Percentiles rank a stretch among this genome's conserved stretches.
phyloP scores from a whole-genome alignment of 768 basidiomycete species.

The Mrakia blollopis region DNA sequence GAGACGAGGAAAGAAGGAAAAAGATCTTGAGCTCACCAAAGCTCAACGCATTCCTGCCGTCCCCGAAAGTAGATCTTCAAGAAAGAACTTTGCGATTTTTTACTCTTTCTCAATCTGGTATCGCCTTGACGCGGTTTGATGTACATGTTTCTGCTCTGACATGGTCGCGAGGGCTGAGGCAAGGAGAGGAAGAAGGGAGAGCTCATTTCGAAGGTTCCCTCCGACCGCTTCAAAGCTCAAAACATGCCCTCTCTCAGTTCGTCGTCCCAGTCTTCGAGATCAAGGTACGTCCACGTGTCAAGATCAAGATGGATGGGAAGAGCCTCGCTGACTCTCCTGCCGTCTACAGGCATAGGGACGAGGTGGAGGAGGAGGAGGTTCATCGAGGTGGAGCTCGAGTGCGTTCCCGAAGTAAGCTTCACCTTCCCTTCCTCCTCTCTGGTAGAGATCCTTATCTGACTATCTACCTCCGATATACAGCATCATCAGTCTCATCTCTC shows the following conservation, averaged over 20 bases:
- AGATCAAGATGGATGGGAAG: too few relatives aligned
- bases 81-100: too few relatives aligned
- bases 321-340: neutral
- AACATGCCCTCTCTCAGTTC: neutral
- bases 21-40: too few relatives aligned
- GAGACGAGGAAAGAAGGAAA: too few relatives aligned
- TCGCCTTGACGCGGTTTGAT: too few relatives aligned
- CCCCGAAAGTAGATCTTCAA: too few relatives aligned
- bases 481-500: neutral
- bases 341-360: neutral
- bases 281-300: neutral
- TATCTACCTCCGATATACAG: neutral
- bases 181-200: neutral
- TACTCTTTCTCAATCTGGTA: too few relatives aligned
- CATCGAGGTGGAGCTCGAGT: neutral
- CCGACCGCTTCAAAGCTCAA: neutral
- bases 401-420: neutral
- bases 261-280: neutral
- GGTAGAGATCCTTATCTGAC: neutral
- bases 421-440: neutral
- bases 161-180: too few relatives aligned
- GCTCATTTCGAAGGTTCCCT: neutral
- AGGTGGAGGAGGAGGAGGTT: neutral
- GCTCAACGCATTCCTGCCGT: too few relatives aligned
- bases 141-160: too few relatives aligned